phyloP scores from a whole-genome alignment of 2,329 filamentous ascomycete species.

The Diaporthe velutina region DNA sequence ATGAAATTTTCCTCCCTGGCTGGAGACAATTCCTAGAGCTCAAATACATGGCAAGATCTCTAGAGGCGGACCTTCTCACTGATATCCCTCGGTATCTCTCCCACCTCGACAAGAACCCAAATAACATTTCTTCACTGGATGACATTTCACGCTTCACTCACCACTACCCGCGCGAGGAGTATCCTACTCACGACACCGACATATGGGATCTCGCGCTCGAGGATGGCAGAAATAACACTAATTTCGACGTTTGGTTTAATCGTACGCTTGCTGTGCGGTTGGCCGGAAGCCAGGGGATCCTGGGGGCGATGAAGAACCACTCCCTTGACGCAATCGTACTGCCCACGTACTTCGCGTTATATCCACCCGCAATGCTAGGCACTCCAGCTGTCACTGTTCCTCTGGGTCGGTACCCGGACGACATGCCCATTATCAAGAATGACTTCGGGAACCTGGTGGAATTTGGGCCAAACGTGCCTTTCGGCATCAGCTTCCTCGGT shows the following conservation, averaged over 20 bases:
- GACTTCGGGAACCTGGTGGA: conserved; percentile 63
- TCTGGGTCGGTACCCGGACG: conserved; percentile 67
- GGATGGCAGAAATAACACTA: conserved; percentile 66
- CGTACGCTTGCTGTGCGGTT: conserved; percentile 66
- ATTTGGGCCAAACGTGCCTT: conserved; percentile 59
- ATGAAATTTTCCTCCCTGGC: conserved; percentile 65
- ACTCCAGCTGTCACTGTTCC: conserved; percentile 51
- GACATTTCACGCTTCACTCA: conserved; percentile 70
- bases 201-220: conserved; percentile 68
- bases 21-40: conserved; percentile 55
- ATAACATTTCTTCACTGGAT: conserved; percentile 63
- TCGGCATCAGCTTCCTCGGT: conserved; percentile 73
- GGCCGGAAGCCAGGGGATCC: conserved; percentile 68
- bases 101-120: conserved; percentile 69
- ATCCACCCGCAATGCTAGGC: conserved; percentile 15
- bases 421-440: conserved; percentile 60
- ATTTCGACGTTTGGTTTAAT: conserved; percentile 68
- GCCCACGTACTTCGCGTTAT: conserved; percentile 56
- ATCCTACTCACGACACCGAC: conserved; percentile 67
- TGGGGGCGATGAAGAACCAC: conserved; percentile 68
- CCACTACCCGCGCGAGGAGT: conserved; percentile 63
- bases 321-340: conserved; percentile 73
- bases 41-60: conserved; percentile 55
- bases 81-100: conserved; percentile 68
- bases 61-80: conserved; percentile 68